These are phyloP conservation scores for Lactifluus echinatus DNA, from an alignment of 768 basidiomycete genomes.

Conservation along the genomic window DNA sequence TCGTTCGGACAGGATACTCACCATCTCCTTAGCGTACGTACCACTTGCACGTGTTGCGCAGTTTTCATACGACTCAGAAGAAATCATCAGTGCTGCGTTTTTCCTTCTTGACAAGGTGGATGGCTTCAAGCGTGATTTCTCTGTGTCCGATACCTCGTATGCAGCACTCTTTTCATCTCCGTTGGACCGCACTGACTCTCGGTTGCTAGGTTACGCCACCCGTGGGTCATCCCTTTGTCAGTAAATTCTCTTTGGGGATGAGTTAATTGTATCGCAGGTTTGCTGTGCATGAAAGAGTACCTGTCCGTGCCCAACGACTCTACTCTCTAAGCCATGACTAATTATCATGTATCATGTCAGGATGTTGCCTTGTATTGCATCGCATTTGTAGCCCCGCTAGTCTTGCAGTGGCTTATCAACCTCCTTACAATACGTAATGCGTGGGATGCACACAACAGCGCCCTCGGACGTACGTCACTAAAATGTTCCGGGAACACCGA, in stretches of 20 bases:
- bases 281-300: slow-evolving; percentile 69
- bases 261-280: slow-evolving; percentile 34
- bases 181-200: slow-evolving; percentile 20
- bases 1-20: slow-evolving; percentile 46
- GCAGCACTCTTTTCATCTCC: slow-evolving; percentile 24
- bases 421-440: slow-evolving; percentile 64
- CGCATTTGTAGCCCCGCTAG: slow-evolving; percentile 54
- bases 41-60: background rate
- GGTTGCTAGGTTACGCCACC: slow-evolving; percentile 27
- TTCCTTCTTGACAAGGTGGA: slow-evolving; percentile 54
- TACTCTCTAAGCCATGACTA: background rate
- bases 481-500: background rate
- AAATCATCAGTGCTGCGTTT: slow-evolving; percentile 38
- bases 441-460: slow-evolving; percentile 83
- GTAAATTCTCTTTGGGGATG: background rate
- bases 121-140: slow-evolving; percentile 73
- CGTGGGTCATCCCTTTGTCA: slow-evolving; percentile 27
- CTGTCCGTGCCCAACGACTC: slow-evolving; percentile 35
- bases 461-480: slow-evolving; percentile 35
- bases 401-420: slow-evolving; percentile 63
- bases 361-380: slow-evolving; percentile 27
- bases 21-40: slow-evolving; percentile 56
- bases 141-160: slow-evolving; percentile 67
- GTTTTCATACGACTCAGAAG: slow-evolving; percentile 23
- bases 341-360: slow-evolving; percentile 16